Base-by-base conservation (phyloP, 441 rosid species). In the Sinapis alba region DNA sequence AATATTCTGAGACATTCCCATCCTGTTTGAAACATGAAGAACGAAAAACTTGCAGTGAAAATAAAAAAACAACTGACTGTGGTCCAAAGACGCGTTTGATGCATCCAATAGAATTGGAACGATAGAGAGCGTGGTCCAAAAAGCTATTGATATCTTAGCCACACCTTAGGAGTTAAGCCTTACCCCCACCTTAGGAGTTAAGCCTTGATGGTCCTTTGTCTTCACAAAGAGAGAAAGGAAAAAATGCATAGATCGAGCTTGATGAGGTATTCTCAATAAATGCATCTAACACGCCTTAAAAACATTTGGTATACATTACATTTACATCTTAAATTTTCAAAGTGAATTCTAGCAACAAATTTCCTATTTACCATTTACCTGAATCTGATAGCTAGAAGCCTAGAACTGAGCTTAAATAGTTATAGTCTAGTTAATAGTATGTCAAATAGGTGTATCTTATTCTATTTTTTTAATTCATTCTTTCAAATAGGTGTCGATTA, bases 41-140 rank as follows among this genome's bases (percentile, higher is more conserved):
- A 45, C 19, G 7, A 43, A 27, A 26, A 70, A 12, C 65, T 43
- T 43, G 66, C 67, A 64, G 71, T 70, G 67, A 76, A 64, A 70
- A 64, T 21, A 20, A 65, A 71, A 71, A 69, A 69, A 65, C 10
- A 6, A 20, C 20, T 9, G 13, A 53, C 2, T 34, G 68, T 77
- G 80, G 80, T 71, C 80, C 75, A 63, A 56, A 23, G 65, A 57
- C 18, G 61, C 61, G 43, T 69, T 76, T 57, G 75, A 43, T 56
- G 61, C 75, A 76, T 76, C 75, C 80, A 77, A 65, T 64, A 2
- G 3, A 43, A 56, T 23, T 58, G 80, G 80, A 65, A 58, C 19
- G 38, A 10, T 71, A 13, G 70, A 45, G 20, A 24, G 60, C 1
- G 76, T 59, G 76, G 80, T 71, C 76, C 80, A 65, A 65, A 61